Evolutionary conservation across 371 early-diverging fungal species (phyloP).

Genomic region (Smittium mucronatum): DNA sequence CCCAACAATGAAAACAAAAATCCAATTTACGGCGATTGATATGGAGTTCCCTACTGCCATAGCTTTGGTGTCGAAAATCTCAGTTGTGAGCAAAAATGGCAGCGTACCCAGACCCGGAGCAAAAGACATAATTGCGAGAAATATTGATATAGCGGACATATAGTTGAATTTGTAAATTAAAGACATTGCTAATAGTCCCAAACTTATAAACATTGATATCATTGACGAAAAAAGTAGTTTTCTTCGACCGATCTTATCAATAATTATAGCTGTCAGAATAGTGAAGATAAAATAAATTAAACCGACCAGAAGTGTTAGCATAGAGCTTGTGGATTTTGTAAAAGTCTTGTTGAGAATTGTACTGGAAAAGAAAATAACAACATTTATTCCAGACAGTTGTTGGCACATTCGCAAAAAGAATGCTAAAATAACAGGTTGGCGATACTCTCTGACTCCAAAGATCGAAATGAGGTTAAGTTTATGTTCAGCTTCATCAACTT

Average conservation of each 20-base stretch:
- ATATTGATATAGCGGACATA: slow-evolving; percentile 49
- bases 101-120: slow-evolving; percentile 83
- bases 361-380: slow-evolving; percentile 79
- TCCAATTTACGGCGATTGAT: slow-evolving; percentile 58
- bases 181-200: slow-evolving; percentile 43
- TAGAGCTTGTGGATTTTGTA: slow-evolving; percentile 43
- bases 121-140: slow-evolving; percentile 71
- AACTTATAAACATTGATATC: slow-evolving; percentile 42
- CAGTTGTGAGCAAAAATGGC: slow-evolving; percentile 77
- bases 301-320: slow-evolving; percentile 60
- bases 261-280: slow-evolving; percentile 48
- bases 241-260: slow-evolving; percentile 74
- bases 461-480: slow-evolving; percentile 7
- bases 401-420: slow-evolving; percentile 63
- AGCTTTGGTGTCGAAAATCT: slow-evolving; percentile 61
- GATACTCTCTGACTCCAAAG: slow-evolving; percentile 28
- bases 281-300: slow-evolving; percentile 67
- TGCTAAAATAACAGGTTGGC: slow-evolving; percentile 46
- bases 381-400: slow-evolving; percentile 90
- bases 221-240: slow-evolving; percentile 57
- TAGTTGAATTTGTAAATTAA: slow-evolving; percentile 38
- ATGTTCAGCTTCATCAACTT: background rate
- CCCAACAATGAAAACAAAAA: slow-evolving; percentile 53
- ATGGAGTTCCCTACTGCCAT: slow-evolving; percentile 56
- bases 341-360: slow-evolving; percentile 54